Conservation (phyloP, 768 basidiomycete species). For the Podaxis pistillaris region DNA sequence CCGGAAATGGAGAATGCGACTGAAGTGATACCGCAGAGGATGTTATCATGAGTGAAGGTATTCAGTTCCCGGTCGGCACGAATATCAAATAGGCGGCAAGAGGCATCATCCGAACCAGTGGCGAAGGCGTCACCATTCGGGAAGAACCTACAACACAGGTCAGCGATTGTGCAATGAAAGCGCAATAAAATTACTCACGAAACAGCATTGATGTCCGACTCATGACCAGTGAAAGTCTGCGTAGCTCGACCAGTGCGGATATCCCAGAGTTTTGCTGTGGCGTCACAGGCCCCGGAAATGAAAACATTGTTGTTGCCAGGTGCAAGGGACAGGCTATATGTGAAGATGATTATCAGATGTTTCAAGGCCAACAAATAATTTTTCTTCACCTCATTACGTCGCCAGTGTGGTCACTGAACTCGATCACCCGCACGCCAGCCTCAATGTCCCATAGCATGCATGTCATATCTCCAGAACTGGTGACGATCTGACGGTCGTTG, state of each 20-base stretch:
- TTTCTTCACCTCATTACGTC: conserved; percentile 93
- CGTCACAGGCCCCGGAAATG: conserved; percentile 99
- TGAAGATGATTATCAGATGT: conserved; percentile 14
- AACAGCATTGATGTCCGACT: conserved; percentile 99
- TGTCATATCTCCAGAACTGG: conserved; percentile 98
- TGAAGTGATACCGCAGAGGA: conserved; percentile 97
- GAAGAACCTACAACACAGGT: conserved; percentile 77
- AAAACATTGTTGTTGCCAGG: conserved; percentile 87
- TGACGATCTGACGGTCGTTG: conserved; percentile 98
- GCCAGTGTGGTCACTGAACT: conserved; percentile 98
- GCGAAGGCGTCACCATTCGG: conserved; percentile 99
- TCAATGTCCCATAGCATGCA: conserved; percentile 99
- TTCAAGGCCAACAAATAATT: conserved; percentile 15
- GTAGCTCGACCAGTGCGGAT: conserved; percentile 96
- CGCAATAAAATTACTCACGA: conserved; percentile 57
- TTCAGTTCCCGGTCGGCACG: conserved; percentile 97
- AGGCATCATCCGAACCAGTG: conserved; percentile 98
- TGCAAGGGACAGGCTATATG: conserved; percentile 80
- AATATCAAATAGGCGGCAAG: conserved; percentile 97
- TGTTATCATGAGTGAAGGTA: conserved; percentile 97
- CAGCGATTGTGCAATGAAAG: conserved; percentile 14
- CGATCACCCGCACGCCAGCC: conserved; percentile 94
- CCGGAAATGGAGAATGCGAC: conserved; percentile 99
- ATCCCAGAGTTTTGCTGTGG: conserved; percentile 98
- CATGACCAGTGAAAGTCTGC: conserved; percentile 98